These are phyloP conservation scores for Colletotrichum tropicale DNA, from an alignment of 2,329 filamentous ascomycete genomes.

Conservation along the genomic window DNA sequence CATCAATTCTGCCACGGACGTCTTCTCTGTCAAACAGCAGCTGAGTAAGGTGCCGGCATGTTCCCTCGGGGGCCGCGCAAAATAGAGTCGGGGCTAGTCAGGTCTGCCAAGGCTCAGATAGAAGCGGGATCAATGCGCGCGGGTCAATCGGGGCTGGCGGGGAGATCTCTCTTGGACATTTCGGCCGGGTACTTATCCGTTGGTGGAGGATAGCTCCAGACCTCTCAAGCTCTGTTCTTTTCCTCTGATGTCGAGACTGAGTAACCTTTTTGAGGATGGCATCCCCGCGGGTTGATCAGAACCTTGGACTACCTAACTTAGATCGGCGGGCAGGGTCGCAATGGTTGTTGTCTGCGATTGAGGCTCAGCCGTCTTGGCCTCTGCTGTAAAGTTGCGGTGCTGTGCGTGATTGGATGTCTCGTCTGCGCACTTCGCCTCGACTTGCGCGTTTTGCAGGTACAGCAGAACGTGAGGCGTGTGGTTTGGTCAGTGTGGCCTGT, in stretches of 20 bases:
- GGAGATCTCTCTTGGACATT: neutral
- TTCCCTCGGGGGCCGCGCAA: neutral
- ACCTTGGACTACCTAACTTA: neutral
- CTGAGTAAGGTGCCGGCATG: neutral
- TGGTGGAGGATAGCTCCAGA: no score
- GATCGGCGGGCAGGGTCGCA: neutral
- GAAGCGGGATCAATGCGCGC: neutral
- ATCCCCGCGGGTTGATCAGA: neutral
- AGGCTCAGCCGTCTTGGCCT: conserved; percentile 18
- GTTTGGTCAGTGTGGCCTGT: neutral
- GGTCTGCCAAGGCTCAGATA: neutral
- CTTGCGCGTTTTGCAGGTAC: neutral
- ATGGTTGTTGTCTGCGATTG: neutral
- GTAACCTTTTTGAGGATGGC: neutral
- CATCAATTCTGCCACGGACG: neutral
- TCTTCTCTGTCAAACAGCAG: neutral
- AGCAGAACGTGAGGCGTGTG: neutral
- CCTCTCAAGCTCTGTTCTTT: no score
- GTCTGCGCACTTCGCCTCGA: neutral
- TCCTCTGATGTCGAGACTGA: neutral
- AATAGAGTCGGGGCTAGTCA: neutral
- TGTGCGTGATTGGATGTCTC: neutral
- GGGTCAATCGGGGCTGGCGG: neutral
- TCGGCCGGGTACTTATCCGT: neutral
- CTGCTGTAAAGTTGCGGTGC: neutral